These are phyloP conservation scores for Xylaria sp. DNA, from an alignment of 2,329 filamentous ascomycete species.

Conservation along the genomic window DNA sequence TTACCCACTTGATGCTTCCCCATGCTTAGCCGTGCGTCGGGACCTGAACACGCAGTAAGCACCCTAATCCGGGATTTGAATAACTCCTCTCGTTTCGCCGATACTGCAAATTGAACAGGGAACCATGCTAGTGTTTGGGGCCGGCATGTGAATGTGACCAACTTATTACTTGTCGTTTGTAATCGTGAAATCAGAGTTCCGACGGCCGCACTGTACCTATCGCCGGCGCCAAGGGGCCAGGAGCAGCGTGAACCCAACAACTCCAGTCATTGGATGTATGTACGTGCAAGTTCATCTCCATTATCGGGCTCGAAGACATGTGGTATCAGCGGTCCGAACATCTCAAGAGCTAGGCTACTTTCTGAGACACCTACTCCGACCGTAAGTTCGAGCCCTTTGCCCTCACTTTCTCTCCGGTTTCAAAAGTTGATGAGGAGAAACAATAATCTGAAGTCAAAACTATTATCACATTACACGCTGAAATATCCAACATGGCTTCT, in stretches of 20 bases:
- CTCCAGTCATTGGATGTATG: neutral
- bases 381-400: neutral
- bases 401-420: neutral
- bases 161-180: neutral
- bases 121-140: neutral
- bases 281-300: neutral
- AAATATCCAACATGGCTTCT: neutral
- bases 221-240: neutral
- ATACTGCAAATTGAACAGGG: neutral
- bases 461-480: neutral
- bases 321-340: neutral
- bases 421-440: neutral
- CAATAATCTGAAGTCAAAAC: neutral
- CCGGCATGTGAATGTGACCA: neutral
- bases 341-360: neutral
- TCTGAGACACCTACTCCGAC: neutral
- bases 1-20: neutral
- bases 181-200: neutral
- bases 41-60: too few relatives aligned
- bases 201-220: neutral
- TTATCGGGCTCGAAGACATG: neutral
- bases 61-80: neutral
- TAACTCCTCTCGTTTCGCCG: neutral
- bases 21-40: neutral
- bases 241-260: neutral